Evolutionary conservation across 495 filamentous ascomycete species (phyloP).

Genomic region (Aspergillus mulundensis): DNA sequence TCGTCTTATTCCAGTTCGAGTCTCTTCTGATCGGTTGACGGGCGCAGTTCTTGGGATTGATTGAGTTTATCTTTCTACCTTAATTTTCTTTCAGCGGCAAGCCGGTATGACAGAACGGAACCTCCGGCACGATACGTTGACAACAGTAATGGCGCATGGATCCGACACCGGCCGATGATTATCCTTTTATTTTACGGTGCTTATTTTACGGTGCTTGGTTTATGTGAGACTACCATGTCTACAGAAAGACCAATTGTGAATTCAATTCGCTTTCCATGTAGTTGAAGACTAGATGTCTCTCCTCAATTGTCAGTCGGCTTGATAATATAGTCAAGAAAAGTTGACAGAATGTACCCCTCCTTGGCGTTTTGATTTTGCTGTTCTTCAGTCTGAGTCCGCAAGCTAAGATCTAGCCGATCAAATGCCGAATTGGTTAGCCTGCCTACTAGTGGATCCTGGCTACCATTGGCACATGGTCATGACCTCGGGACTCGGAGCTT

Average conservation of each 20-base stretch:
- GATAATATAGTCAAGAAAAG: no score
- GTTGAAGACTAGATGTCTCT: no score
- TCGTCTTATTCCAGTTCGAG: background rate
- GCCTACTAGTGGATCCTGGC: background rate
- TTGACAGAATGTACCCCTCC: background rate
- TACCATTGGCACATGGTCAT: background rate
- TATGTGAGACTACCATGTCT: background rate
- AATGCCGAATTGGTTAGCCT: background rate
- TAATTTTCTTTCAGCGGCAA: constrained; percentile 3
- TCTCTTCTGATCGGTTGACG: background rate
- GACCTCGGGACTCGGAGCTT: background rate
- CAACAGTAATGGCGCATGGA: constrained; percentile 15
- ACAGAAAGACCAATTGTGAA: no score
- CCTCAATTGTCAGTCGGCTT: no score
- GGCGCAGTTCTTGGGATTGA: background rate
- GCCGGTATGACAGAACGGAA: constrained; percentile 8
- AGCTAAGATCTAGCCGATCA: background rate
- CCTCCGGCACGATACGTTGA: constrained; percentile 15
- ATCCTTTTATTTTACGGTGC: background rate
- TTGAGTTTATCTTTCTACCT: constrained; percentile 6
- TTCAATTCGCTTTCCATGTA: no score
- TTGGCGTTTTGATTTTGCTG: background rate
- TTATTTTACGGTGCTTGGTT: background rate
- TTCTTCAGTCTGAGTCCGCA: background rate
- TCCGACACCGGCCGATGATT: background rate